Percentiles rank a stretch among this genome's conserved stretches.
phyloP scores from a whole-genome alignment of 2,329 filamentous ascomycete genomes.

The Blastomyces emzantsi region DNA sequence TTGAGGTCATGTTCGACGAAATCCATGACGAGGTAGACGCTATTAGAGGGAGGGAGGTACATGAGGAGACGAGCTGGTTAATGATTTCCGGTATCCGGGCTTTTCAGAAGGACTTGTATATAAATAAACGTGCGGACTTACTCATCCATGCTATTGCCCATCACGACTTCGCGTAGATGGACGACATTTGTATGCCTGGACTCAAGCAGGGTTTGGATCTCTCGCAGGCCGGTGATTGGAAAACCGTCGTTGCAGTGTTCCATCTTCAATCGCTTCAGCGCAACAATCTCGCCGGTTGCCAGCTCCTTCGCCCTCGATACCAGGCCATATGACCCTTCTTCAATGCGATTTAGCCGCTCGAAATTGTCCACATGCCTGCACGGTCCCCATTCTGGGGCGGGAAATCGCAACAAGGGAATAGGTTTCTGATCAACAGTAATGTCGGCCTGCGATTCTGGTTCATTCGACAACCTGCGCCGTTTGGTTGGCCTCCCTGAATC shows the following conservation, averaged over 20 bases:
- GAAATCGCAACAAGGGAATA: slow-evolving; percentile 61
- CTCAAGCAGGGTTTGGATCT: slow-evolving; percentile 84
- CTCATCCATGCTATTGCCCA: slow-evolving; percentile 57
- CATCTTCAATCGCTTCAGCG: slow-evolving; percentile 88
- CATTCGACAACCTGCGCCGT: slow-evolving; percentile 53
- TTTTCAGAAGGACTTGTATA: slow-evolving; percentile 26
- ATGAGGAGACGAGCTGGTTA: slow-evolving; percentile 25
- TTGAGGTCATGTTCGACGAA: slow-evolving; percentile 97
- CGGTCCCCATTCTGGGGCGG: slow-evolving; percentile 56
- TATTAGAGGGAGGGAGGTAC: slow-evolving; percentile 32
- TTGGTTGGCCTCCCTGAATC: slow-evolving; percentile 46
- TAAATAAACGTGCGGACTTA: slow-evolving; percentile 28
- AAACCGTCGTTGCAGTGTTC: slow-evolving; percentile 71
- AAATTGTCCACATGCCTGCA: slow-evolving; percentile 78
- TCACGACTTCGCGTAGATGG: slow-evolving; percentile 69
- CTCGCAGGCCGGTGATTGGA: slow-evolving; percentile 82
- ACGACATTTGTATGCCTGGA: slow-evolving; percentile 79
- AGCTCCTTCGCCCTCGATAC: slow-evolving; percentile 75
- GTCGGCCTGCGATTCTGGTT: slow-evolving; percentile 22
- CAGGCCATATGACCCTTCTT: slow-evolving; percentile 93
- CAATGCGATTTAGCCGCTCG: slow-evolving; percentile 90
- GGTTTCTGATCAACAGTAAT: slow-evolving; percentile 27
- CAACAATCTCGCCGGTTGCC: slow-evolving; percentile 69
- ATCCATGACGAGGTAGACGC: slow-evolving; percentile 90
- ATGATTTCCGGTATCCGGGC: slow-evolving; percentile 27